Evolutionary conservation across 2,329 filamentous ascomycete genomes (phyloP).

Genomic region (Penicillium concentricum): DNA sequence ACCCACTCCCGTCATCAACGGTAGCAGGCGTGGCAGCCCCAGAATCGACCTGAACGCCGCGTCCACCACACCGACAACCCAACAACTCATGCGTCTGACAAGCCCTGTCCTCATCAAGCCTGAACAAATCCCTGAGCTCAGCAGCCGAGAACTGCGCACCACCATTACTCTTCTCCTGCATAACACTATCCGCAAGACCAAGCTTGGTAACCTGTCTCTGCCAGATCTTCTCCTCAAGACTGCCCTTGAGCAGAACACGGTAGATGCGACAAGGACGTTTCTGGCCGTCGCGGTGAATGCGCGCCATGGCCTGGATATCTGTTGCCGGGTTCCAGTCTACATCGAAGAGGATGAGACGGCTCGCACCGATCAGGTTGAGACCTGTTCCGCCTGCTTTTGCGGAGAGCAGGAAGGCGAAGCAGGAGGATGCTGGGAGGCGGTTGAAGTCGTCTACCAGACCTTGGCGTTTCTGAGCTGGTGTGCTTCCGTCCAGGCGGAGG

Average conservation of each 20-base stretch:
- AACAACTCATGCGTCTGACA: constrained; percentile 70
- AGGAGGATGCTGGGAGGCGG: constrained; percentile 52
- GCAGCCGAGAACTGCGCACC: constrained; percentile 63
- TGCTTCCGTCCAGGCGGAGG: constrained; percentile 68
- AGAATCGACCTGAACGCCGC: constrained; percentile 36
- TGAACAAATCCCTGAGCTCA: constrained; percentile 67
- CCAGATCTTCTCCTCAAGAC: constrained; percentile 72
- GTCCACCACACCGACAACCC: constrained; percentile 61
- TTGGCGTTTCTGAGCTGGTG: constrained; percentile 63
- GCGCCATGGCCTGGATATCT: constrained; percentile 72
- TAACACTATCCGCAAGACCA: constrained; percentile 68
- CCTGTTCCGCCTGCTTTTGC: constrained; percentile 70
- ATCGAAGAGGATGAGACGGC: constrained; percentile 68
- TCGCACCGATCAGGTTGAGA: constrained; percentile 69
- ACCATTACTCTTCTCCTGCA: constrained; percentile 59
- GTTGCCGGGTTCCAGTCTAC: constrained; percentile 75
- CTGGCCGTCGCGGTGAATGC: constrained; percentile 71
- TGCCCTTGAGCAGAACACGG: constrained; percentile 65
- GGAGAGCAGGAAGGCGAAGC: constrained; percentile 69
- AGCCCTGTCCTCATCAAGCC: constrained; percentile 58
- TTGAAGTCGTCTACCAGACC: constrained; percentile 70
- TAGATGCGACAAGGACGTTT: constrained; percentile 68
- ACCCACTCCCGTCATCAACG: constrained; percentile 6
- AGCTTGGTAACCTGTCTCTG: constrained; percentile 71
- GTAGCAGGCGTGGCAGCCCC: constrained; percentile 10